Evolutionary conservation across 805 yeast genomes (phyloP), one percentile per base, ranked within the genome.

Genomic region (Metschnikowia anglica): DNA sequence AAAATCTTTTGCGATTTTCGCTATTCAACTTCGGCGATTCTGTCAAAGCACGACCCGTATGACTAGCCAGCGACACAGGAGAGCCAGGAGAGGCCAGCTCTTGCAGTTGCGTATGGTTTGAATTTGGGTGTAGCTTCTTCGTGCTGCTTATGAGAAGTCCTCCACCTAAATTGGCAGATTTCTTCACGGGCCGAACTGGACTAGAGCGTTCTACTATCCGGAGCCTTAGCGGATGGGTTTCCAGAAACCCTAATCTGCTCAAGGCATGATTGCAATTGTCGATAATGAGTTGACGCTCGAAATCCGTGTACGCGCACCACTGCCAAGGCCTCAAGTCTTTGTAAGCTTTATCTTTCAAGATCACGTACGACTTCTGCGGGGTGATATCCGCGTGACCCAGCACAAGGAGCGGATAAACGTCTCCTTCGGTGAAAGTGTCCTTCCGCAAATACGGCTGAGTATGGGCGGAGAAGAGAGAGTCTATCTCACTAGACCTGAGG

Each of bases 201-300:
- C 44, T 34, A 9, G 23, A 27, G 16, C 39, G 39, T 12, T 51
- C 55, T 11, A 47, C 48, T 17, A 70, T 57, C 44, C 65, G 66
- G 42, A 54, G 63, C 29, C 76, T 52, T 38, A 70, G 55, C 5
- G 76, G 74, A 47, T 70, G 74, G 8, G 74, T 66, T 29, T 65
- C 72, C 56, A 64, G 66, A 44, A 56, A 70, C 17, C 74, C 76
- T 31, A 68, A 52, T 31, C 76, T 48, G 18, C 70, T 68, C 47
- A 70, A 61, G 5, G 74, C 73, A 34, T 61, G 57, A 47, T 66
- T 57, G 39, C 63, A 56, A 49, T 68, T 70, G 32, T 60, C 54
- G 18, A 65, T 46, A 18, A 70, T 57, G 39, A 65, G 50, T 8
- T 44, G 46, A 29, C 72, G 56, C 46, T 69, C 73, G 30, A 52